These are phyloP conservation scores for Passiflora organensis DNA, from an alignment of 345 rosid species.

Conservation along the genomic window DNA sequence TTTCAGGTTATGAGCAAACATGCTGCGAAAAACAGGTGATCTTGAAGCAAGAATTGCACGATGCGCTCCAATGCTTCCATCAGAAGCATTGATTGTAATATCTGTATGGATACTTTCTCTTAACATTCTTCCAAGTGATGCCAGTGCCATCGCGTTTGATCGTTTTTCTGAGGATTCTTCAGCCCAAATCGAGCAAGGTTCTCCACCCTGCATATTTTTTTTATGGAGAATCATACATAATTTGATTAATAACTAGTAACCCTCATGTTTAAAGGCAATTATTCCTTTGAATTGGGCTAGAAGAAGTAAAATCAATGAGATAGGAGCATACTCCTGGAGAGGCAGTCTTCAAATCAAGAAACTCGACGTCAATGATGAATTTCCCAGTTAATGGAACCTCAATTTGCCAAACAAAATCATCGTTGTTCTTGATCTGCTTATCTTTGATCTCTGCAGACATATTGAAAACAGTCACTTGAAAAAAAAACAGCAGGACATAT, in stretches of 20 bases:
- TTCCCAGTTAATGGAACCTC: conserved; percentile 80
- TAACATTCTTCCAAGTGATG: conserved; percentile 73
- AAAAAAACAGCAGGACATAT: background rate
- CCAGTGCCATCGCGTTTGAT: conserved; percentile 54
- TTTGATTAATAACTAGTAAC: too few species aligned
- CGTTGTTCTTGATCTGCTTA: conserved; percentile 63
- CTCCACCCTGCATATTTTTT: conserved; percentile 59
- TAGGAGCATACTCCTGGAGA: conserved; percentile 54
- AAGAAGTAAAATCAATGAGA: background rate
- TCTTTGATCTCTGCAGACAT: conserved; percentile 59
- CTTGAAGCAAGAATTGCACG: conserved; percentile 85
- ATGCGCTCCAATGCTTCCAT: conserved; percentile 85
- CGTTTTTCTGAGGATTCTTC: conserved; percentile 42
- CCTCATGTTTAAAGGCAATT: too few species aligned
- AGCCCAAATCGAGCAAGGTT: conserved; percentile 71
- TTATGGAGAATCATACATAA: too few species aligned
- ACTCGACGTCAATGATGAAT: conserved; percentile 86
- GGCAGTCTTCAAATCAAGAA: conserved; percentile 70
- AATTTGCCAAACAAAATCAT: conserved; percentile 77
- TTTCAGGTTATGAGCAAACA: conserved; percentile 82
- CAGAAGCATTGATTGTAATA: conserved; percentile 60
- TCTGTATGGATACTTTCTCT: conserved; percentile 79
- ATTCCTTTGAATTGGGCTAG: background rate
- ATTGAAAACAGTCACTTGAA: background rate
- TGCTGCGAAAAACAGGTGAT: conserved; percentile 84